These are phyloP conservation scores for Inga oerstediana DNA, from an alignment of 306 rosid species.

Conservation along the genomic window DNA sequence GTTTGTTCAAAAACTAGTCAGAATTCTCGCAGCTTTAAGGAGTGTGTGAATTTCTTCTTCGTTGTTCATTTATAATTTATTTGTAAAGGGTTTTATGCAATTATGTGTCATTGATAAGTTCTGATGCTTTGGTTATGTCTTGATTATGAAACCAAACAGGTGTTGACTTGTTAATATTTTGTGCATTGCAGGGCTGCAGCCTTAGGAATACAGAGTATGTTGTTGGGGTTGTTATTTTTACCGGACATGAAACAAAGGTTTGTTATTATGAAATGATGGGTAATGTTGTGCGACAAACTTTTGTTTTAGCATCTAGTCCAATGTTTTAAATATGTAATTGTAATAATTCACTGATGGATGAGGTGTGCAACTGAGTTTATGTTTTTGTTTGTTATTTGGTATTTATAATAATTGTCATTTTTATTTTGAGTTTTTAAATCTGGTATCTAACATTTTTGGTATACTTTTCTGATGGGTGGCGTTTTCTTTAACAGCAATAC, in stretches of 20 bases:
- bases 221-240: conserved; percentile 88
- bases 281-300: background rate
- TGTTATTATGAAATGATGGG: conserved; percentile 32
- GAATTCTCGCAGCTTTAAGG: background rate
- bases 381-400: background rate
- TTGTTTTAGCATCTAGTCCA: background rate
- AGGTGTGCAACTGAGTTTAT: conserved; percentile 6
- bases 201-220: conserved; percentile 94
- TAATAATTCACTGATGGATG: conserved; percentile 19
- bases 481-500: background rate
- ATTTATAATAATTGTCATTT: background rate
- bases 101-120: conserved; percentile 18
- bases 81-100: background rate
- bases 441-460: background rate
- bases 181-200: conserved; percentile 86
- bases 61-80: background rate
- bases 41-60: conserved; percentile 22
- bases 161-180: conserved; percentile 29
- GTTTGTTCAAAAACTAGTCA: conserved; percentile 6
- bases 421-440: background rate
- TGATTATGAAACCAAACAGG: conserved; percentile 22
- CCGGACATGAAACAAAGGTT: conserved; percentile 99
- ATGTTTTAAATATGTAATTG: conserved; percentile 4
- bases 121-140: conserved; percentile 16
- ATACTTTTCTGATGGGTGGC: background rate